A percentile compares a stretch with the other conserved stretches of the same genome.
Evolutionary conservation across 345 rosid species (phyloP).

Genomic region (Kandelia obovata): DNA sequence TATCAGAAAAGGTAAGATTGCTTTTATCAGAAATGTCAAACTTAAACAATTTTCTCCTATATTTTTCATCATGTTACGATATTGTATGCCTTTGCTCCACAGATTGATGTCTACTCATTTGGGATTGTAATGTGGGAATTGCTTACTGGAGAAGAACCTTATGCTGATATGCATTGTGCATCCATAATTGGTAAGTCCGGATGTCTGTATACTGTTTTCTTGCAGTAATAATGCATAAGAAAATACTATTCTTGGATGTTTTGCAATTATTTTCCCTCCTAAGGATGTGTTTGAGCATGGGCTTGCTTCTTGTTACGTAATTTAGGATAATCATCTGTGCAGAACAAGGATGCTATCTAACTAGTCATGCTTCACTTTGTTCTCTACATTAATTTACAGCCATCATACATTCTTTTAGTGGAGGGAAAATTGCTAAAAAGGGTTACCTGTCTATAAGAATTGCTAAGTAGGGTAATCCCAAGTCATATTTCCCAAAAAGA

Average conservation of each 20-base stretch:
- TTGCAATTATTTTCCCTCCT: not conserved
- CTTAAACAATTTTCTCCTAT: not conserved
- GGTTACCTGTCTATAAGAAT: too few relatives aligned
- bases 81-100: conserved; percentile 14
- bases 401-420: too few relatives aligned
- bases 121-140: conserved; percentile 99
- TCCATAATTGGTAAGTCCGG: conserved; percentile 77
- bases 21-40: not conserved
- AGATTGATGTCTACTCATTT: conserved; percentile 99
- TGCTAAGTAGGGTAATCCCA: too few relatives aligned
- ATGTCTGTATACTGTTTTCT: not conserved
- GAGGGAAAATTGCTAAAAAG: too few relatives aligned
- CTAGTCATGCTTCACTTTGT: too few relatives aligned
- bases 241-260: not conserved
- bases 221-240: not conserved
- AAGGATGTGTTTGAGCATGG: not conserved
- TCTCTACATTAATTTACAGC: too few relatives aligned
- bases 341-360: too few relatives aligned
- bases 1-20: conserved; percentile 78
- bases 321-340: not conserved
- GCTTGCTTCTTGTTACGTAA: not conserved
- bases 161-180: conserved; percentile 89
- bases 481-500: too few relatives aligned
- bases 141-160: conserved; percentile 94
- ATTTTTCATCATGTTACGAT: not conserved